A percentile compares a stretch with the other conserved stretches of the same genome.
Evolutionary conservation across 2,329 filamentous ascomycete genomes (phyloP).

Genomic region (Hymenoscyphus repandus): DNA sequence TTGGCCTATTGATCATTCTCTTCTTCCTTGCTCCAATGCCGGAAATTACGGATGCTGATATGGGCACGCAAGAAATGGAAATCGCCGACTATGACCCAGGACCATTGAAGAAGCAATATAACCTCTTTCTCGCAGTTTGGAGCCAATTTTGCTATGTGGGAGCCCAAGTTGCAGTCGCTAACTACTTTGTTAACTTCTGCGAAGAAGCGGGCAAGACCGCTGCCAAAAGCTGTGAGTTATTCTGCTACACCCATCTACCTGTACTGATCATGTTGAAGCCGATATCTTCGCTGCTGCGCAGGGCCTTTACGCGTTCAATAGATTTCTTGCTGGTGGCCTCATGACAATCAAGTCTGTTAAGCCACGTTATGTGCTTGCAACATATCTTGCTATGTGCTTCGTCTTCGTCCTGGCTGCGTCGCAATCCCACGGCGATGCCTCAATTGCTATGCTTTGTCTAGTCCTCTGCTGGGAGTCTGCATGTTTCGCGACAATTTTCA

Average conservation of each 20-base stretch:
- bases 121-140: slow-evolving; percentile 68
- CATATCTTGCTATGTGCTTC: slow-evolving; percentile 59
- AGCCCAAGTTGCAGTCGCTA: slow-evolving; percentile 61
- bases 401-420: slow-evolving; percentile 45
- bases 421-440: slow-evolving; percentile 40
- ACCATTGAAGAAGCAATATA: slow-evolving; percentile 66
- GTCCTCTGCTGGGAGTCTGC: slow-evolving; percentile 75
- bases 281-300: slow-evolving; percentile 52
- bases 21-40: slow-evolving; percentile 59
- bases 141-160: slow-evolving; percentile 78
- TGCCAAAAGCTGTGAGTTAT: slow-evolving; percentile 26
- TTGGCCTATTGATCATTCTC: slow-evolving; percentile 60
- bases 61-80: slow-evolving; percentile 53
- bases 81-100: slow-evolving; percentile 44
- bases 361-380: slow-evolving; percentile 63
- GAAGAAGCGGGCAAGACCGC: slow-evolving; percentile 49
- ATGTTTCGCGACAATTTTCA: slow-evolving; percentile 79
- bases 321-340: slow-evolving; percentile 60
- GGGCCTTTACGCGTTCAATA: slow-evolving; percentile 66
- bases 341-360: slow-evolving; percentile 56
- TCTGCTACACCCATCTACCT: background rate
- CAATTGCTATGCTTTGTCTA: slow-evolving; percentile 59
- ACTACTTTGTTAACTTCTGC: slow-evolving; percentile 70
- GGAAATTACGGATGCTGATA: slow-evolving; percentile 69
- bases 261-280: slow-evolving; percentile 48